Evolutionary conservation across 441 rosid species (phyloP), one percentile per base, ranked within the genome.

Genomic region (Arabidopsis hybrid): DNA sequence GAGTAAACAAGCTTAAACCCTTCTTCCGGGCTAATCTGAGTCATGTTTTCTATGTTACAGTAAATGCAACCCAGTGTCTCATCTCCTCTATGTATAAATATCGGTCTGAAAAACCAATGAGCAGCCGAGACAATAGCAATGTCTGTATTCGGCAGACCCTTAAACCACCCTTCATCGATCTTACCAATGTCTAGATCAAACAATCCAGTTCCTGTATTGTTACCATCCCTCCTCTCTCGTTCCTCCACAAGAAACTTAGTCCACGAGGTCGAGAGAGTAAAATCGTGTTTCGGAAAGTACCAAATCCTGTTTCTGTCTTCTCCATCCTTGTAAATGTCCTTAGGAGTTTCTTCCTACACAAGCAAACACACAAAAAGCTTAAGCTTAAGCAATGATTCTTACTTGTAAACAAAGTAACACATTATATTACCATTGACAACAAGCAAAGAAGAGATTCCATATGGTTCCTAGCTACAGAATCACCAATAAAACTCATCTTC

Each of bases 401-500:
- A 1, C 81, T 62, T 78, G 71, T 60, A 4, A 56, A 9, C 35
- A 59, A 61, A 78, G 74, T 60, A 78, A 72, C 13, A 34, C 0
- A 26, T 17, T 17, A 16, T 8, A 6, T 14, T 53, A 89, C 98
- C 91, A 74, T 67, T n/a, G 97, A 91, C 66, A 95, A 65, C 60
- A 91, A 88, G 65, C 98, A 95, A 1, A 89, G 82, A n/a, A 95
- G 90, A 0, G 97, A 95, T 67, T 95, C 96, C 78, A 86, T 78
- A 14, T 95, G 98, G 78, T 95, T 95, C 57, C 93, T 81, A 5
- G 96, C 93, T 12, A 95, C 96, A 3, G 97, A 93, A 55, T 93
- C 99, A 43, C 99, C 99, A 14, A 90, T 61, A 55, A 93, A 95
- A 14, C 82, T 95, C 85, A 95, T 76, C 47, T 88, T 89, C 72